Conservation (phyloP, 306 rosid genomes). For the Cucurbita maxima region DNA sequence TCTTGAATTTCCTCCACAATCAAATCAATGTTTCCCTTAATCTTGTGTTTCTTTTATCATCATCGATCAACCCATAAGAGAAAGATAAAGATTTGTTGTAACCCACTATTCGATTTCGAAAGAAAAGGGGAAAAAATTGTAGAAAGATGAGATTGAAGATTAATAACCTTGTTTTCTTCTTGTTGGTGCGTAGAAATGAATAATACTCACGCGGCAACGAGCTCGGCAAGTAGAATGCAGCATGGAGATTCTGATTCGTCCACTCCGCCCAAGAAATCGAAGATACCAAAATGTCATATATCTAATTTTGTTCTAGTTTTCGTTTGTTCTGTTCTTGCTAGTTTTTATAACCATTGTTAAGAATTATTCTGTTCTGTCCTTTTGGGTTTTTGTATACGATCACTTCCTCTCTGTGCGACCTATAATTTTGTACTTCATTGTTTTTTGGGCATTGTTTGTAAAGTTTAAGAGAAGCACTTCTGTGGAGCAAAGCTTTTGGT, state of each 20-base stretch:
- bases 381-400: neutral
- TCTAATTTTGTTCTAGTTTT: neutral
- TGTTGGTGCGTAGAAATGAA: neutral
- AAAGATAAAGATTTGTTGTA: neutral
- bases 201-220: slow-evolving; percentile 2
- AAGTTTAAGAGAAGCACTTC: neutral
- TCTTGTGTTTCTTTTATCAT: neutral
- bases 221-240: slow-evolving; percentile 7
- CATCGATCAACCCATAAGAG: neutral
- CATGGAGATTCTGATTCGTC: slow-evolving; percentile 8
- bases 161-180: neutral
- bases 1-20: neutral
- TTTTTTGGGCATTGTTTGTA: neutral
- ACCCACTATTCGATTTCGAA: neutral
- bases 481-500: neutral
- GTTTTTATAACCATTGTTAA: neutral
- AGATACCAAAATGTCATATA: slow-evolving; percentile 8
- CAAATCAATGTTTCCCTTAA: neutral
- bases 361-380: neutral
- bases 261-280: slow-evolving; percentile 5
- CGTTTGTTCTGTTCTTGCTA: neutral
- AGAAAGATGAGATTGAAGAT: neutral
- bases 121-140: neutral
- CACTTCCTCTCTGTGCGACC: neutral
- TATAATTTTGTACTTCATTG: neutral